Percentiles rank a stretch among this genome's conserved stretches.
These are phyloP conservation scores for Boletus subcaerulescens DNA, from an alignment of 768 basidiomycete genomes.

Conservation along the genomic window DNA sequence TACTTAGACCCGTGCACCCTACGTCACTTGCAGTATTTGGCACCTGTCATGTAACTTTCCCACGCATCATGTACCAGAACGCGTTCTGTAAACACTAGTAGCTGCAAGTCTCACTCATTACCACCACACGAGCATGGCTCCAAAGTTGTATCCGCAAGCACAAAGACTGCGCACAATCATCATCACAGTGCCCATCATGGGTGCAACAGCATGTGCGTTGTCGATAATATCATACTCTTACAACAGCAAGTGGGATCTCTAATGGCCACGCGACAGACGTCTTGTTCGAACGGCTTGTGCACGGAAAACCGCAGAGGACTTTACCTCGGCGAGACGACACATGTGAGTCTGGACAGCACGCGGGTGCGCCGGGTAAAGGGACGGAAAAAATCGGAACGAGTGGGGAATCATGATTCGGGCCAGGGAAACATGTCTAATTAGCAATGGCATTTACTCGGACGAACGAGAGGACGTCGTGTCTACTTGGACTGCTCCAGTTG, in stretches of 20 bases:
- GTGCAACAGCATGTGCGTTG: constrained; percentile 56
- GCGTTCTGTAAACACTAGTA: too few species aligned
- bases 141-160: constrained; percentile 43
- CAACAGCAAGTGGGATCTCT: background rate
- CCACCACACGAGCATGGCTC: constrained; percentile 18
- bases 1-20: too few species aligned
- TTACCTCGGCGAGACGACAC: constrained; percentile 24
- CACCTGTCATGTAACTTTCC: background rate
- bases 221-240: constrained; percentile 11
- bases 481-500: constrained; percentile 27
- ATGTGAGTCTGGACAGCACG: constrained; percentile 2
- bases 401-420: constrained; percentile 2
- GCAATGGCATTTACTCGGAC: background rate
- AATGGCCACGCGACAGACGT: constrained; percentile 43
- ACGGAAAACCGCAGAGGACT: constrained; percentile 47
- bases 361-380: background rate
- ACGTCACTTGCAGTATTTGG: too few species aligned
- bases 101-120: background rate
- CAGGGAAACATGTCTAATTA: background rate
- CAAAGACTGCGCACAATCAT: constrained; percentile 53
- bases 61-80: background rate
- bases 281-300: constrained; percentile 60
- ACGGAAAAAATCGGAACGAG: constrained; percentile 20
- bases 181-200: constrained; percentile 61
- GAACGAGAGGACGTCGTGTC: background rate